Evolutionary conservation across 805 yeast genomes (phyloP).

Genomic region (Cyberlindnera sargentensis): DNA sequence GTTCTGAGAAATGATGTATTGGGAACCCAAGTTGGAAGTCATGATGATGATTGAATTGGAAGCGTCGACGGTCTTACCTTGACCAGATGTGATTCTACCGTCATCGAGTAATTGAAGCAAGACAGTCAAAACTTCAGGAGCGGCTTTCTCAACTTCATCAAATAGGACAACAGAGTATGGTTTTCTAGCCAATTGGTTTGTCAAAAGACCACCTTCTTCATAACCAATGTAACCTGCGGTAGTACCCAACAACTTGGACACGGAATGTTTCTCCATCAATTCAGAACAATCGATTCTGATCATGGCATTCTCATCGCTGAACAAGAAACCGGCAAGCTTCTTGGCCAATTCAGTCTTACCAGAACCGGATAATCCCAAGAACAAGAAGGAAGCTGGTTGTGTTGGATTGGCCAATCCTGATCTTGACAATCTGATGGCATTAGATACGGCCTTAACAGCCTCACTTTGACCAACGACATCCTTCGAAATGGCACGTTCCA

Average conservation of each 20-base stretch:
- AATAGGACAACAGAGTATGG: conserved; percentile 96
- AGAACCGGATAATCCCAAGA: conserved; percentile 92
- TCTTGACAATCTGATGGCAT: conserved; percentile 86
- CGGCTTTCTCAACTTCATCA: conserved; percentile 98
- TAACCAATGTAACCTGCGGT: conserved; percentile 97
- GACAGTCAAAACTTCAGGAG: conserved; percentile 93
- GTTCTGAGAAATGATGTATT: conserved; percentile 65
- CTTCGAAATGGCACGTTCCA: conserved; percentile 80
- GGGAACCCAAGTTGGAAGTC: conserved; percentile 98
- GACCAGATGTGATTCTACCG: conserved; percentile 91
- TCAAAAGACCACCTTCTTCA: conserved; percentile 95
- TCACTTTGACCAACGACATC: conserved; percentile 93
- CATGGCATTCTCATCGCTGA: conserved; percentile 95
- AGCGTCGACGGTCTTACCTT: conserved; percentile 90
- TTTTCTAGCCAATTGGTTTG: conserved; percentile 83
- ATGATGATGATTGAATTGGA: conserved; percentile 88
- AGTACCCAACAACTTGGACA: conserved; percentile 91
- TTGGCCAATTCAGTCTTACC: conserved; percentile 98
- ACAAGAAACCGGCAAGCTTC: conserved; percentile 91
- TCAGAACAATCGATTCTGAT: conserved; percentile 97
- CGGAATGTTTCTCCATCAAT: conserved; percentile 90
- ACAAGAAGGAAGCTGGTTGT: conserved; percentile 93
- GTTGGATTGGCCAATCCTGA: conserved; percentile 95
- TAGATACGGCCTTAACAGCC: conserved; percentile 94
- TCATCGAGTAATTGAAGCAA: conserved; percentile 91